Base-by-base conservation (phyloP, 2,329 filamentous ascomycete species). In the Volutella citrinella region DNA sequence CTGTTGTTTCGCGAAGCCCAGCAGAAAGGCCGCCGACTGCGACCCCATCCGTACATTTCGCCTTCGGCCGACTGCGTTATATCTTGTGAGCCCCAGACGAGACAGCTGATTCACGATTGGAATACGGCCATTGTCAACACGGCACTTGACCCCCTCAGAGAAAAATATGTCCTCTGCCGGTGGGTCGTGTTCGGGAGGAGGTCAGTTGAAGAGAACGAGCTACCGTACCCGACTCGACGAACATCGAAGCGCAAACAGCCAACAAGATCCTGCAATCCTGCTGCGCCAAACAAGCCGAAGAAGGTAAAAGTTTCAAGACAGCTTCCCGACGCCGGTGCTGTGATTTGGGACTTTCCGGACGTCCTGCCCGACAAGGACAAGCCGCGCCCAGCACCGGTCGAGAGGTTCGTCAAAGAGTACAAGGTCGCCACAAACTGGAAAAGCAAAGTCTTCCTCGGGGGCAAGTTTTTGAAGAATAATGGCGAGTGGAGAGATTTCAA, bases 331-430 rank as follows among this genome's bases (percentile, higher is more conserved):
- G 35, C 35, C 7, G 39, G 39, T 1, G 32, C 39, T 5, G 15
- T 31, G 19, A 20, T 18, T 10, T 30, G 23, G 29, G 13, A 3
- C 17, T 10, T 8, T 19, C 19, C 5, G n/a, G 3, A n/a, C n/a
- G n/a, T n/a, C n/a, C n/a, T n/a, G n/a, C n/a, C n/a, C n/a, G n/a
- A n/a, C n/a, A n/a, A n/a, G n/a, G n/a, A n/a, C n/a, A n/a, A n/a
- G n/a, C 15, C 15, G 14, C 10, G 13, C 17, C 7, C n/a, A 16
- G 7, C 7, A 5, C 14, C 14, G 31, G 17, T 13, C 22, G 38
- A 44, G 15, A 34, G 31, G 17, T 45, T 45, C 17, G 27, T 30
- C 3, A 46, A 46, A 23, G 43, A 46, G 19, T 46, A 43, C 40
- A 46, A 46, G 18, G 19, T 31, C 2, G 30, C 40, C 3, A 30